Evolutionary conservation across 2,329 filamentous ascomycete genomes (phyloP), one percentile per base, ranked within the genome.

Genomic region (Calycina herbarum): DNA sequence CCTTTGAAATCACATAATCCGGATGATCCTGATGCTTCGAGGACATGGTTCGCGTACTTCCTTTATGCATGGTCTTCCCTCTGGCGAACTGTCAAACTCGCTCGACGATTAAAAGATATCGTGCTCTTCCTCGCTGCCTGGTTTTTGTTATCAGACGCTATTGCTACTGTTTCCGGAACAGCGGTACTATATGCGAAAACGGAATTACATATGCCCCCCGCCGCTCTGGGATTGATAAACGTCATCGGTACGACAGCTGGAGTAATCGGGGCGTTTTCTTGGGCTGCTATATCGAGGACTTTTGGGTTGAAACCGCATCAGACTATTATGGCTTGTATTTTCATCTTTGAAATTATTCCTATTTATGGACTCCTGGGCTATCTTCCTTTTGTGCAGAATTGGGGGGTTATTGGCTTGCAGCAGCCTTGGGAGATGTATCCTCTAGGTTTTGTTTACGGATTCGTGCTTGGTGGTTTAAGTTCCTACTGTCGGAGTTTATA

Each of bases 341-440:
- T 84, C 13, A 81, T 99, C 5, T 97, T 99, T 73, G 94, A 97
- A 77, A 79, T 97, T 35, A 97, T 99, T 61, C 95, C 95, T 0
- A 75, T 98, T 0, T 99, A 99, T 74, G 94, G 94, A 0, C 82
- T 99, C 13, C 79, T 96, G 27, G 94, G 94, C 0, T 97, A 95
- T 74, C 83, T 98, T 20, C 93, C 94, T 0, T 87, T 92, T 7
- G 84, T 98, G 59, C 85, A 87, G 72, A 80, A 83, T 8, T 86
- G 90, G 78, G 94, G 93, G 0, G 87, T 92, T 5, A 80, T 93
- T 45, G 95, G 95, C 1, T 82, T 99, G 11, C 94, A 97, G 77
- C 89, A 95, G 76, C 87, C 92, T 1, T 97, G 93, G 92, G 95
- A 99, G 73, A 97, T 99, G 91, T 98, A 95, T 73, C 92, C 92